Conservation (phyloP, 1,284 basidiomycete genomes). For the Flammula alnicola region DNA sequence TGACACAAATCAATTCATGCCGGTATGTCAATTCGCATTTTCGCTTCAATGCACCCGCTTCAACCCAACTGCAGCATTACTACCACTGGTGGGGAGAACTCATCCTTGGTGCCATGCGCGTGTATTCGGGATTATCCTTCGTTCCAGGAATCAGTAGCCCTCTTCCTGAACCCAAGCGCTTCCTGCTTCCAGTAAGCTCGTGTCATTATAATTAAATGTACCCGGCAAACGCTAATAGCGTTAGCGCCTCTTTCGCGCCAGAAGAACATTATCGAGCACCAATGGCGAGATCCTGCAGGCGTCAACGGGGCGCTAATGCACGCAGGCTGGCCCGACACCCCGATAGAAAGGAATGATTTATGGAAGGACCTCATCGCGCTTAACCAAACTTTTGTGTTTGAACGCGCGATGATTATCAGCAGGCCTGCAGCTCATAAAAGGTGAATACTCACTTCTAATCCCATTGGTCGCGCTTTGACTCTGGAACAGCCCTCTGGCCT, state of each 20-base stretch:
- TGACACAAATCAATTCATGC: conserved; percentile 41
- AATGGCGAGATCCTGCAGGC: conserved; percentile 42
- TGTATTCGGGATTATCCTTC: conserved; percentile 29
- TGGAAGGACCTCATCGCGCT: conserved; percentile 42
- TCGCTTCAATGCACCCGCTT: neutral
- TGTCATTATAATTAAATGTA: neutral
- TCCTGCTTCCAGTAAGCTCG: conserved; percentile 42
- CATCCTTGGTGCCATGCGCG: conserved; percentile 43
- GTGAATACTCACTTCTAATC: conserved; percentile 26
- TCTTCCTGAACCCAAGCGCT: conserved; percentile 35
- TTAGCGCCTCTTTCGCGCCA: no score
- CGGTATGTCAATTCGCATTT: conserved; percentile 25
- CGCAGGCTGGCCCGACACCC: conserved; percentile 38
- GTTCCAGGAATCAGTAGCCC: conserved; percentile 16
- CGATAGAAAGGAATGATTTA: conserved; percentile 38
- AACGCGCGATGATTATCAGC: conserved; percentile 40
- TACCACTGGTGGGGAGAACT: conserved; percentile 51
- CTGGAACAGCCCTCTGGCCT: conserved; percentile 36
- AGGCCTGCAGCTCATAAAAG: conserved; percentile 40
- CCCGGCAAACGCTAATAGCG: neutral
- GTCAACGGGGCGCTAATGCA: conserved; percentile 44
- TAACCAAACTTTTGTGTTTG: conserved; percentile 41
- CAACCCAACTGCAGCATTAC: conserved; percentile 37
- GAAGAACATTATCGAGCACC: conserved; percentile 26
- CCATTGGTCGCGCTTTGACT: neutral